phyloP scores from a whole-genome alignment of 2,329 filamentous ascomycete genomes.

The Mycogone perniciosa region DNA sequence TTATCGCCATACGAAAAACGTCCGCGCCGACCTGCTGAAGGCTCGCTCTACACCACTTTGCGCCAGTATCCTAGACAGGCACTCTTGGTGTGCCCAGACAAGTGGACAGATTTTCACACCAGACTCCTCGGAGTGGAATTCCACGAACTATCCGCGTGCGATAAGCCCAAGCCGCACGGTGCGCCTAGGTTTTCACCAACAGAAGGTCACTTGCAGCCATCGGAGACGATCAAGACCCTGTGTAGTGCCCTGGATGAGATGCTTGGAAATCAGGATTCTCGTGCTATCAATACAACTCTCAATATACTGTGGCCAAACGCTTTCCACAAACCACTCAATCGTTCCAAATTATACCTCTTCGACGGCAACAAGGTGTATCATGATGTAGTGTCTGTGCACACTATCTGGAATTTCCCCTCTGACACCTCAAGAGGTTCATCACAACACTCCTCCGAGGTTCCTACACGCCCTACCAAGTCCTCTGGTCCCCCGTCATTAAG shows the following conservation, averaged over 20 bases:
- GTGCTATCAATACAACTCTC: slow-evolving; percentile 39
- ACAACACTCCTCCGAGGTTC: slow-evolving; percentile 29
- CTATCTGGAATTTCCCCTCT: slow-evolving; percentile 41
- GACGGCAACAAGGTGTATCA: slow-evolving; percentile 42
- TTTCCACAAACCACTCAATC: slow-evolving; percentile 24
- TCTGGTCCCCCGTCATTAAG: slow-evolving; percentile 20
- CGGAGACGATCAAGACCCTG: slow-evolving; percentile 36
- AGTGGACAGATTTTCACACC: slow-evolving; percentile 49
- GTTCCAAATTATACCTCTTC: slow-evolving; percentile 40
- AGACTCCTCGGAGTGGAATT: slow-evolving; percentile 43
- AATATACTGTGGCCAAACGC: slow-evolving; percentile 38
- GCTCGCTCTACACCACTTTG: slow-evolving; percentile 48
- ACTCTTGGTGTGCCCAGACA: slow-evolving; percentile 47
- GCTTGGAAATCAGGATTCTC: slow-evolving; percentile 32
- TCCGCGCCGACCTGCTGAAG: slow-evolving; percentile 36
- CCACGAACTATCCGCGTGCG: slow-evolving; percentile 34
- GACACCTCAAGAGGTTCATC: slow-evolving; percentile 20
- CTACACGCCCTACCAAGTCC: slow-evolving; percentile 31
- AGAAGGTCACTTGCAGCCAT: slow-evolving; percentile 32
- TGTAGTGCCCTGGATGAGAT: slow-evolving; percentile 39
- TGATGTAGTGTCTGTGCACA: slow-evolving; percentile 40
- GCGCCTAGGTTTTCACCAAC: slow-evolving; percentile 29
- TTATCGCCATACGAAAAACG: slow-evolving; percentile 7
- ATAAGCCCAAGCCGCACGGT: slow-evolving; percentile 33
- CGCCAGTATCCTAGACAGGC: slow-evolving; percentile 40